These are phyloP conservation scores for Phaeoacremonium minimum DNA, from an alignment of 2,329 filamentous ascomycete species.

Conservation along the genomic window DNA sequence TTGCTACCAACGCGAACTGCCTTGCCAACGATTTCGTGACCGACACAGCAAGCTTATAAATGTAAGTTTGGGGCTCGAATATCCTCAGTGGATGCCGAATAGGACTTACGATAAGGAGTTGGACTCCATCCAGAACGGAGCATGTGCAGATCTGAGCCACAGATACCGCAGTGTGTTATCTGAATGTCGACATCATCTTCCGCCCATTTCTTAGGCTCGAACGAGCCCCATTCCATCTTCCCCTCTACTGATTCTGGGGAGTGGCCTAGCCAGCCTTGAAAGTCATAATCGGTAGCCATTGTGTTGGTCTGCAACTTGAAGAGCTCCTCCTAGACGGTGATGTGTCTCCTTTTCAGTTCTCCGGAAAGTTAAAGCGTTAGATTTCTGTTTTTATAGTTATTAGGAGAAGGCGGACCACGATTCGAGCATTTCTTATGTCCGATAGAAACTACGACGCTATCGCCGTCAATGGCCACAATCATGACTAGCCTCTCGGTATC, in stretches of 20 bases:
- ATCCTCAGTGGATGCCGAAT: not conserved
- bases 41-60: conserved; percentile 41
- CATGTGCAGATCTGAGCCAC: conserved; percentile 56
- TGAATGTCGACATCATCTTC: conserved; percentile 62
- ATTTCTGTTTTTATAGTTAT: too few species aligned
- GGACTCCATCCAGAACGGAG: conserved; percentile 47
- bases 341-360: too few species aligned
- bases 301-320: too few species aligned
- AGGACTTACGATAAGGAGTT: conserved; percentile 11
- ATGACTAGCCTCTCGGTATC: too few species aligned
- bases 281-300: conserved; percentile 33
- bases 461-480: too few species aligned
- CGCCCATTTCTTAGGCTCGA: conserved; percentile 59
- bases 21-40: conserved; percentile 61
- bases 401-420: too few species aligned
- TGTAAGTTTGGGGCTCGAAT: not conserved
- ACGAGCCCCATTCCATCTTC: conserved; percentile 50
- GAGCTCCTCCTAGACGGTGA: too few species aligned
- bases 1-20: conserved; percentile 47
- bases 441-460: too few species aligned
- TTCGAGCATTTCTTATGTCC: too few species aligned
- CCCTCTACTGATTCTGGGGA: conserved; percentile 34
- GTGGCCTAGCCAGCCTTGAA: conserved; percentile 44
- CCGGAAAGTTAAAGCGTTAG: too few species aligned
- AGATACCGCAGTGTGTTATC: conserved; percentile 62